Evolutionary conservation across 768 basidiomycete species (phyloP).

Genomic region (Rhizopogon vulgaris): DNA sequence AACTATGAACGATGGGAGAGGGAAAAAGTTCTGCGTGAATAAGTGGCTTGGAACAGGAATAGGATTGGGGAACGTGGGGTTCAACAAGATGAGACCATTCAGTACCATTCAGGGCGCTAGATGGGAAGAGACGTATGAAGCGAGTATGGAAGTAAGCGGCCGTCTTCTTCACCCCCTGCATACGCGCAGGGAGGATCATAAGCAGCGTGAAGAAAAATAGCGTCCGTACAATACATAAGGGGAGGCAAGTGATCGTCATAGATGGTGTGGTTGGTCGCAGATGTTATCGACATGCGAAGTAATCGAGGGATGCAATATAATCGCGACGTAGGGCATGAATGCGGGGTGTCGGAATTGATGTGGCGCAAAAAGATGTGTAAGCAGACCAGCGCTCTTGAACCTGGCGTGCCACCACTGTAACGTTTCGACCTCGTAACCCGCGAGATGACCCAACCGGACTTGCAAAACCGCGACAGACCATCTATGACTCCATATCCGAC

Average conservation of each 20-base stretch:
- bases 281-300: constrained; percentile 13
- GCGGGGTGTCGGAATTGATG: constrained; percentile 16
- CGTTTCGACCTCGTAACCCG: constrained; percentile 10
- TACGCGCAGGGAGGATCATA: constrained; percentile 7
- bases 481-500: constrained; percentile 28
- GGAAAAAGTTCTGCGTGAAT: constrained; percentile 9
- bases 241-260: constrained; percentile 33
- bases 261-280: constrained; percentile 18
- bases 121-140: constrained; percentile 17
- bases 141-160: constrained; percentile 26
- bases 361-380: constrained; percentile 10
- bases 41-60: constrained; percentile 13
- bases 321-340: constrained; percentile 7
- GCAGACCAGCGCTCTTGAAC: constrained; percentile 9
- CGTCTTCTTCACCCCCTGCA: constrained; percentile 14
- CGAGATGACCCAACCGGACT: constrained; percentile 9
- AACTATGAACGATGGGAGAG: constrained; percentile 12
- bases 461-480: constrained; percentile 26
- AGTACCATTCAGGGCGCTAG: constrained; percentile 30
- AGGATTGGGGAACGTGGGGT: constrained; percentile 20
- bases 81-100: constrained; percentile 18
- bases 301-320: constrained; percentile 12
- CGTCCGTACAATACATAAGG: constrained; percentile 60
- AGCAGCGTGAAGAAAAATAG: constrained; percentile 57
- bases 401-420: constrained; percentile 19